Evolutionary conservation across 1,284 basidiomycete species (phyloP), one percentile per base, ranked within the genome.

Genomic region (Bondarzewia mesenterica): DNA sequence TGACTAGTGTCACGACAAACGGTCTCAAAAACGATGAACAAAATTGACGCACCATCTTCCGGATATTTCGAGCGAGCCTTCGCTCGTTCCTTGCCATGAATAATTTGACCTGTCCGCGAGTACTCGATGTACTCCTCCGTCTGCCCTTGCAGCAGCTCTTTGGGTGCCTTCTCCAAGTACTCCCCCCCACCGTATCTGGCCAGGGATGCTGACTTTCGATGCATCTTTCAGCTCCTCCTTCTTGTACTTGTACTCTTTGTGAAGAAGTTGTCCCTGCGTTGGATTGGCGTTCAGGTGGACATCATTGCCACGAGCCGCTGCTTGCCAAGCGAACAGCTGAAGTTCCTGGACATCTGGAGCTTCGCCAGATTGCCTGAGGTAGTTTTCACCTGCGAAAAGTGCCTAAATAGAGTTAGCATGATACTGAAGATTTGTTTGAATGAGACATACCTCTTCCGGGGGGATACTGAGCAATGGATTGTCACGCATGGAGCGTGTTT

Each of bases 401-500:
- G 93, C 83, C 90, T 93, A 53, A 7, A 22, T 23, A 49, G 16
- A 49, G 38, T 22, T 44, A 46, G 51, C 57, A 36, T 26, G 42
- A 50, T 48, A 20, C 18, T 7, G 25, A n/a, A 36, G 14, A 43
- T 4, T 18, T 48, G 41, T 35, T 29, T 50, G 15, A 21, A 42
- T 42, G 41, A 20, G 43, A 59, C 83, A 52, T 60, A 92, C 88
- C 63, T 98, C 95, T 67, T 97, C 93, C 10, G 89, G 73, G 2
- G 81, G 71, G 27, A 91, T 71, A 56, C 83, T 80, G 57, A 80
- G 81, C 14, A 85, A 59, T 0, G 96, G 95, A 35, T 95, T 94
- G 61, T 99, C 95, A 66, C 96, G 89, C 96, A 99, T 99, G 3
- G 95, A 96, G 56, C 96, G 85, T 22, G 96, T 99, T 74, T 99